These are phyloP conservation scores for Zygoascus meyerae DNA, from an alignment of 1,139 yeast genomes.

Conservation along the genomic window DNA sequence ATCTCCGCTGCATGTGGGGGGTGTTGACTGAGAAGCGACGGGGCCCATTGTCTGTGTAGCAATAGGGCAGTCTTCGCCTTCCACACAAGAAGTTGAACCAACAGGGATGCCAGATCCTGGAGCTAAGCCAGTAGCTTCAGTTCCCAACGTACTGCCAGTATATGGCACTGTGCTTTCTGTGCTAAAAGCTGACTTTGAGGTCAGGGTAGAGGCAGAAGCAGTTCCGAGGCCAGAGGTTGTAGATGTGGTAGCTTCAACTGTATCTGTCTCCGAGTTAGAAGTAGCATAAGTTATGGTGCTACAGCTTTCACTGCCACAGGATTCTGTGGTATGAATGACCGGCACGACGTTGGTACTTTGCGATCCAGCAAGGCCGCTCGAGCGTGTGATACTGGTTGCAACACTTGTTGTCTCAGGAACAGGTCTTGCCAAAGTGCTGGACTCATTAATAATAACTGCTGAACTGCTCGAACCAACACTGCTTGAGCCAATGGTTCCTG, in stretches of 20 bases:
- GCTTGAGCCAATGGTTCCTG: slow-evolving; percentile 3
- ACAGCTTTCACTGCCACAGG: neutral
- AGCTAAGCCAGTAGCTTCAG: neutral
- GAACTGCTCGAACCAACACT: neutral
- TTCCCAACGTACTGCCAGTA: neutral
- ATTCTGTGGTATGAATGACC: neutral
- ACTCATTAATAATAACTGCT: neutral
- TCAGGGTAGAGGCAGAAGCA: neutral
- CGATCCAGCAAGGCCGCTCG: neutral
- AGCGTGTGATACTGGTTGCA: neutral
- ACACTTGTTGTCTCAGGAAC: neutral
- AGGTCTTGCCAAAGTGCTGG: neutral
- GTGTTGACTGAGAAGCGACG: neutral
- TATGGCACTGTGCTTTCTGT: neutral
- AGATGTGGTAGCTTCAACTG: neutral
- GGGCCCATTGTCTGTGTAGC: neutral
- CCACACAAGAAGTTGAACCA: neutral
- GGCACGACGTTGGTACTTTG: neutral
- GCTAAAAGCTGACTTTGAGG: slow-evolving; percentile 1
- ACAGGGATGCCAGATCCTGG: neutral
- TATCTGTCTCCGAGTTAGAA: neutral
- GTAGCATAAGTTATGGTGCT: neutral
- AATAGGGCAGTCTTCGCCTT: neutral
- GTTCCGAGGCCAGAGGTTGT: neutral
- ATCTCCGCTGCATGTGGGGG: slow-evolving; percentile 6